phyloP scores from a whole-genome alignment of 768 basidiomycete genomes.

The Holtermanniella nyarrowii region DNA sequence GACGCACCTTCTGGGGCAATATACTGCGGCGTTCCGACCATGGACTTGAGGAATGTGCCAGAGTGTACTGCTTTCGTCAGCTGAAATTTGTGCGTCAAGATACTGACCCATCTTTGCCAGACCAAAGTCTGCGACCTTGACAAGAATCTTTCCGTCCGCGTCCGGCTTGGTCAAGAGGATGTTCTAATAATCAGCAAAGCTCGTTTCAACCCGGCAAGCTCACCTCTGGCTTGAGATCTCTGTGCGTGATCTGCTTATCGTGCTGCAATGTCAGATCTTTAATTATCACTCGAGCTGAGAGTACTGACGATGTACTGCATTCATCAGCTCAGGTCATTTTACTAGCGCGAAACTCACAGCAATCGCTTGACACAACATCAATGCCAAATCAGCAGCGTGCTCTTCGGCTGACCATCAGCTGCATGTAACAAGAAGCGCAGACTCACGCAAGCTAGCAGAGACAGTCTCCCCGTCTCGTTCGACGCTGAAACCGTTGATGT shows the following conservation, averaged over 20 bases:
- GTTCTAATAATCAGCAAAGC: slow-evolving; percentile 47
- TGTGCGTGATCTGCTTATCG: slow-evolving; percentile 68
- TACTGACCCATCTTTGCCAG: slow-evolving; percentile 61
- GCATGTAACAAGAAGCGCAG: neutral
- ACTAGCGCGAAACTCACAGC: slow-evolving; percentile 24
- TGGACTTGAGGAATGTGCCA: slow-evolving; percentile 52
- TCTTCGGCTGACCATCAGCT: slow-evolving; percentile 42
- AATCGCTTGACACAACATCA: slow-evolving; percentile 66
- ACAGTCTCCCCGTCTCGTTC: slow-evolving; percentile 42
- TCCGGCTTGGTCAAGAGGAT: slow-evolving; percentile 62
- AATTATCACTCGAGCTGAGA: neutral
- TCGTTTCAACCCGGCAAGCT: neutral
- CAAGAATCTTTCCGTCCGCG: slow-evolving; percentile 49
- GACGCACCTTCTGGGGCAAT: slow-evolving; percentile 53
- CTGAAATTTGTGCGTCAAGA: neutral
- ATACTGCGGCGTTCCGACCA: slow-evolving; percentile 94
- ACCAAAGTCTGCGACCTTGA: slow-evolving; percentile 94
- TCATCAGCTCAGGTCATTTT: slow-evolving; percentile 39
- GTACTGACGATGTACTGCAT: slow-evolving; percentile 35
- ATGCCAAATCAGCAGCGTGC: slow-evolving; percentile 58
- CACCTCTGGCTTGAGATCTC: slow-evolving; percentile 72
- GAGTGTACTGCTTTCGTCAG: slow-evolving; percentile 13
- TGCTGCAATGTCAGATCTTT: slow-evolving; percentile 24
- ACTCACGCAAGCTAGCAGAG: slow-evolving; percentile 47
- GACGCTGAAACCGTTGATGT: slow-evolving; percentile 46